Evolutionary conservation across 768 basidiomycete genomes (phyloP), one percentile per base, ranked within the genome.

Genomic region (Xanthoconium purpureum): DNA sequence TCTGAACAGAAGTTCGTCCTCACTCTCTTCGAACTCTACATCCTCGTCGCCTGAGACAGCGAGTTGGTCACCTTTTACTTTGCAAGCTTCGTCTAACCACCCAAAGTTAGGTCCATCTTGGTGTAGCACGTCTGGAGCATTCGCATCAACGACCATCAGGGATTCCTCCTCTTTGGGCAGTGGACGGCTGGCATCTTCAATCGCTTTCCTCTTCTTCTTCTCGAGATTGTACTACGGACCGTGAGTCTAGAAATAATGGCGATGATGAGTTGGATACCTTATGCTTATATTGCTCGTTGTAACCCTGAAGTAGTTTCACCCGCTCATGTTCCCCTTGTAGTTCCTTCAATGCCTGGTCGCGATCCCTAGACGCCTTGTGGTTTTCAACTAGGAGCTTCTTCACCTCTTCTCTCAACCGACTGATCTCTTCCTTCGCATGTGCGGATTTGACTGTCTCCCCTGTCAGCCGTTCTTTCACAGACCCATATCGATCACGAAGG

Each of bases 61-160:
- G 44, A 72, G 39, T 18, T 40, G 60, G 50, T 71, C 69, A 12
- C 69, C 71, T 46, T 55, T 66, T 44, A 71, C 66, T 39, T 54
- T 35, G 32, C 68, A 71, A 17, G 69, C 63, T 30, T 68, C 59
- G 12, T 71, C 69, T 30, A 72, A 28, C 69, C 71, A 72, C 17
- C 49, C 51, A 37, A 66, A 42, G 29, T 67, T 62, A 7, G 46
- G 50, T 33, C 20, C 46, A 44, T 52, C 56, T 24, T 55, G 50
- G 36, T 44, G 43, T 9, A 71, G 48, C 12, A 37, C 35, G 36
- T 71, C 69, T 8, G 71, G 61, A 12, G 62, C 61, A 42, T 71
- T 66, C 17, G 56, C 32, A 35, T 72, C 69, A 37, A 70, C 60
- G n/a, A 71, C 61, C 58, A 72, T 52, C 29, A 71, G 46, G 0